phyloP scores from a whole-genome alignment of 2,329 filamentous ascomycete species.

The Magnaporthiopsis poae region DNA sequence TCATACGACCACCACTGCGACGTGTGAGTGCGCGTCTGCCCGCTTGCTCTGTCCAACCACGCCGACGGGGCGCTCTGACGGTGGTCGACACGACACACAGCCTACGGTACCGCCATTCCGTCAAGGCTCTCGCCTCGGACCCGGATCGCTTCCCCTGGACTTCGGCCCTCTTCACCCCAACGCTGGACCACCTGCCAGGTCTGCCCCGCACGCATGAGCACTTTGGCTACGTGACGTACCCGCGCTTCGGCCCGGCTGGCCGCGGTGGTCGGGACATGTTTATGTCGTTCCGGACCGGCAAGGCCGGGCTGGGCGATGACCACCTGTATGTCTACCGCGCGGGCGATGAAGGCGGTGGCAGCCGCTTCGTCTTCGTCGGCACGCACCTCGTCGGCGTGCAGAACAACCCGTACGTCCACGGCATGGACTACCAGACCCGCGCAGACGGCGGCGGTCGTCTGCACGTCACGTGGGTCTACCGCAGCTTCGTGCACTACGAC shows the following conservation, averaged over 20 bases:
- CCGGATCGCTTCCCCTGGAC: constrained; percentile 24
- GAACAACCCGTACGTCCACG: constrained; percentile 44
- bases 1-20: constrained; percentile 43
- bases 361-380: constrained; percentile 29
- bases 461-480: constrained; percentile 40
- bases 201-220: constrained; percentile 19
- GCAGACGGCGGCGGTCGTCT: constrained; percentile 19
- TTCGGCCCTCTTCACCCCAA: constrained; percentile 26
- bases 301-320: constrained; percentile 39
- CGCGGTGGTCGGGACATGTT: constrained; percentile 26
- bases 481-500: constrained; percentile 34
- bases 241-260: constrained; percentile 32
- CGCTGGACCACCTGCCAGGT: constrained; percentile 26
- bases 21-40: constrained; percentile 15
- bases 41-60: too few relatives aligned
- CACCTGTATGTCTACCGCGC: constrained; percentile 36
- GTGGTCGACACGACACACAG: constrained; percentile 10
- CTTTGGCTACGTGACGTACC: constrained; percentile 36
- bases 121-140: constrained; percentile 21
- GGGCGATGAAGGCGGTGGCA: constrained; percentile 13
- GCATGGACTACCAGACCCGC: constrained; percentile 25
- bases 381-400: constrained; percentile 32
- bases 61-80: constrained; percentile 6
- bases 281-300: constrained; percentile 40
- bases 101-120: constrained; percentile 29